Conservation (phyloP, 179 eudicot genomes). For the Silene coronaria region DNA sequence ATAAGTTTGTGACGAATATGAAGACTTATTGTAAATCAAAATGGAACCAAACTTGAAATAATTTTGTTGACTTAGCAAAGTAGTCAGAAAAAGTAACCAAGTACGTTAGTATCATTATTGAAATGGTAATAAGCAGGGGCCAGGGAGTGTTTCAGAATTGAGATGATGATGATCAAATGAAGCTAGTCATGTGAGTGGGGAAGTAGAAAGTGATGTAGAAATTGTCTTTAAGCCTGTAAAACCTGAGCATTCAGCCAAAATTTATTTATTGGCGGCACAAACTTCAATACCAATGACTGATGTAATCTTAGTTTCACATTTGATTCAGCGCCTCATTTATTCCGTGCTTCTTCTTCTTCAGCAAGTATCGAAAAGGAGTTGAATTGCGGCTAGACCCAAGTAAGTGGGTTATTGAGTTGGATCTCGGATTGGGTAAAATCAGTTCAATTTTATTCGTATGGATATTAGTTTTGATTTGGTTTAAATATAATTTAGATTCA, state of each 20-base stretch:
- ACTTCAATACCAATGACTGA: conserved; percentile 3
- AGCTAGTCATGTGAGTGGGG: conserved; percentile 1
- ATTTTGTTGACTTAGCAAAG: not conserved
- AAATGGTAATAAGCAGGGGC: not conserved
- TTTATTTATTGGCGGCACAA: not conserved
- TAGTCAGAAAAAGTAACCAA: not conserved
- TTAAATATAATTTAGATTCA: no score
- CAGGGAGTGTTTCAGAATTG: not conserved
- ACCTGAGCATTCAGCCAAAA: not conserved
- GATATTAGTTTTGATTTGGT: no score
- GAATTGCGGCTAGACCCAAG: no score
- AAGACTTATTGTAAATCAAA: not conserved
- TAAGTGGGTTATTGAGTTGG: no score
- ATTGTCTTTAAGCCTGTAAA: conserved; percentile 8
- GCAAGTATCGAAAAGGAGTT: no score
- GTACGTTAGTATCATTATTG: not conserved
- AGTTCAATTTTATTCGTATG: no score
- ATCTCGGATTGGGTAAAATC: no score
- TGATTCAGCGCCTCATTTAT: conserved; percentile 6
- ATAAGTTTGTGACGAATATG: no score
- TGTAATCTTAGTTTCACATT: conserved; percentile 12
- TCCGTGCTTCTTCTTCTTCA: not conserved
- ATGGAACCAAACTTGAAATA: not conserved
- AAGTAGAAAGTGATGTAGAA: conserved; percentile 5
- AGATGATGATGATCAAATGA: not conserved